A percentile compares a stretch with the other conserved stretches of the same genome.
phyloP scores from a whole-genome alignment of 163 green algal genomes.

The Chlorella variabilis region DNA sequence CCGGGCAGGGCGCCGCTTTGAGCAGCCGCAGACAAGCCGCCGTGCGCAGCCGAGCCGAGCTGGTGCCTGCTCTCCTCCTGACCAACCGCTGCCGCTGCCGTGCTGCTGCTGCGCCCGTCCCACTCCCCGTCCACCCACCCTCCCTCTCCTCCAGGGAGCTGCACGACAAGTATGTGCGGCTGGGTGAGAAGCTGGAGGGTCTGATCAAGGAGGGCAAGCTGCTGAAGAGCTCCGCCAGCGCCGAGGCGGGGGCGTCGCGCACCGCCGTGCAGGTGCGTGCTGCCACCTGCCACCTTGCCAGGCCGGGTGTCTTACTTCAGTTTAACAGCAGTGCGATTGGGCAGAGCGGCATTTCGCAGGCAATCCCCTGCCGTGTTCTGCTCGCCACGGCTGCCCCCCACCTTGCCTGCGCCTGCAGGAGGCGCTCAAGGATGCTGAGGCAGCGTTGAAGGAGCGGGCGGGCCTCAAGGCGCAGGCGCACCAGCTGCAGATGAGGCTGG shows the following conservation, averaged over 20 bases:
- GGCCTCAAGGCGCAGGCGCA: not conserved
- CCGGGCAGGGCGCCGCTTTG: too few species aligned
- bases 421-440: conserved; percentile 26
- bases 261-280: conserved; percentile 22
- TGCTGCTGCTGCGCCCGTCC: too few species aligned
- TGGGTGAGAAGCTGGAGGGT: conserved; percentile 35
- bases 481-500: conserved; percentile 11
- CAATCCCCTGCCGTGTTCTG: too few species aligned
- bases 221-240: not conserved
- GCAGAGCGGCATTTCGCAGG: too few species aligned
- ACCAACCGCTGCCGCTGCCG: too few species aligned
- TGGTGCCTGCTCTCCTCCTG: too few species aligned
- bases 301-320: too few species aligned
- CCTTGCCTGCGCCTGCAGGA: conserved; percentile 15
- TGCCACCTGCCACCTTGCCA: too few species aligned
- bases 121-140: not conserved
- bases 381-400: too few species aligned
- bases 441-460: conserved; percentile 21
- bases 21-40: too few species aligned
- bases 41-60: too few species aligned
- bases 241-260: conserved; percentile 13
- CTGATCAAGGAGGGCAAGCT: conserved; percentile 28
- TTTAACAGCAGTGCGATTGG: too few species aligned
- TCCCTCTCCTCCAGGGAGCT: conserved; percentile 9
- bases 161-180: conserved; percentile 36